phyloP scores from a whole-genome alignment of 331 rosid genomes.

The Prunus yedoensis region DNA sequence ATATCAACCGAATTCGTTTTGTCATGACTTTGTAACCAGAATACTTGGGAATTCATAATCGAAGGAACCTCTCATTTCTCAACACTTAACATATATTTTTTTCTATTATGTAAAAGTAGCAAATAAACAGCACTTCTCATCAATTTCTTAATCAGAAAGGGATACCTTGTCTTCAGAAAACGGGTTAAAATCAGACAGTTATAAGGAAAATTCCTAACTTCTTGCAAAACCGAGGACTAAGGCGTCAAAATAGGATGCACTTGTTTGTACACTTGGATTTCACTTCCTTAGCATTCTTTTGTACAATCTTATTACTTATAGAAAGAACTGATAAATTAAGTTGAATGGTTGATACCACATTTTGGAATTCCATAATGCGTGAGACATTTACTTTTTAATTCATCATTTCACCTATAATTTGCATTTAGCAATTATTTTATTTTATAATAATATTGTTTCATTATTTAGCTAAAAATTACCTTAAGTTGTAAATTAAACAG shows the following conservation, averaged over 20 bases:
- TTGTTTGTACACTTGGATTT: not conserved
- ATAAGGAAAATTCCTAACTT: not conserved
- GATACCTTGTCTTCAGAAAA: not conserved
- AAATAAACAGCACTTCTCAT: not conserved
- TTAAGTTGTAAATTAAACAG: not conserved
- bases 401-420: not conserved
- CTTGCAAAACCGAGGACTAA: not conserved
- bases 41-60: not conserved
- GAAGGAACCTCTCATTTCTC: not conserved
- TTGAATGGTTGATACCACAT: not conserved
- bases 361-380: not conserved
- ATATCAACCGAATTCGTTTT: not conserved
- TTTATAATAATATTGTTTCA: not conserved
- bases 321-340: not conserved
- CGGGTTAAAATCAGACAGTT: not conserved
- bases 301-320: not conserved
- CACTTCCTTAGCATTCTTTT: not conserved
- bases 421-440: not conserved
- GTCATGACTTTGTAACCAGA: not conserved
- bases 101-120: not conserved
- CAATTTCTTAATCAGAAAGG: not conserved
- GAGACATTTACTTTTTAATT: not conserved
- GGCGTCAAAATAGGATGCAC: not conserved
- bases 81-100: not conserved
- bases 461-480: not conserved